phyloP scores from a whole-genome alignment of 2,329 filamentous ascomycete species.

The Elsinoe ampelina region DNA sequence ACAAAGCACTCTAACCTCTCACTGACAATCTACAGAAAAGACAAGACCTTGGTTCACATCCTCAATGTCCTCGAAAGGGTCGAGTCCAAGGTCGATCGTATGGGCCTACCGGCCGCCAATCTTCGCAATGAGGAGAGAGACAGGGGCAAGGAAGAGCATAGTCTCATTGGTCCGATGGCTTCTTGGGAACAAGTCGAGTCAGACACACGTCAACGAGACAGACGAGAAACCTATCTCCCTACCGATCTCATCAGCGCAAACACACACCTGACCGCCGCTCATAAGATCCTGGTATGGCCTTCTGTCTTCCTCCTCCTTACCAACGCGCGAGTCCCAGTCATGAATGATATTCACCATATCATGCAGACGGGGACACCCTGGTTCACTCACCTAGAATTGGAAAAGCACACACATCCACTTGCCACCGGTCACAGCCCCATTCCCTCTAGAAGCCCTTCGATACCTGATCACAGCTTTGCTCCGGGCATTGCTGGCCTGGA shows the following conservation, averaged over 20 bases:
- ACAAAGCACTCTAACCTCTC: too few species aligned
- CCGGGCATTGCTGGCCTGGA: conserved; percentile 32
- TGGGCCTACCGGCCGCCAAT: conserved; percentile 18
- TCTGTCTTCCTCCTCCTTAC: conserved; percentile 29
- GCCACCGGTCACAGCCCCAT: conserved; percentile 23
- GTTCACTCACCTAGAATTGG: conserved; percentile 29
- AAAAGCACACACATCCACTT: conserved; percentile 24
- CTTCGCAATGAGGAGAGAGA: background rate
- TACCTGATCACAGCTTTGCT: conserved; percentile 16
- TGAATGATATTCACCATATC: conserved; percentile 29
- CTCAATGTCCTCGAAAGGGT: conserved; percentile 47
- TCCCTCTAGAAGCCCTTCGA: conserved; percentile 18
- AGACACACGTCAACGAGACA: background rate
- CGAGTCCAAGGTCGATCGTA: conserved; percentile 47
- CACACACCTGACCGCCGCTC: conserved; percentile 33
- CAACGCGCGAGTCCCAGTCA: conserved; percentile 26
- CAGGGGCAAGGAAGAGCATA: background rate
- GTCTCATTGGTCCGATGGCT: background rate
- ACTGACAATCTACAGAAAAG: conserved; percentile 39
- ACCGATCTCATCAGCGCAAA: background rate
- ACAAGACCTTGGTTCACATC: conserved; percentile 54
- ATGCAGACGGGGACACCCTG: conserved; percentile 32
- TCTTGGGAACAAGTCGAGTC: background rate
- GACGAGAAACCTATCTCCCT: conserved; percentile 1
- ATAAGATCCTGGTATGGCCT: conserved; percentile 45